Conservation (phyloP, 257 asterid genomes). For the Przewalskia tangutica region DNA sequence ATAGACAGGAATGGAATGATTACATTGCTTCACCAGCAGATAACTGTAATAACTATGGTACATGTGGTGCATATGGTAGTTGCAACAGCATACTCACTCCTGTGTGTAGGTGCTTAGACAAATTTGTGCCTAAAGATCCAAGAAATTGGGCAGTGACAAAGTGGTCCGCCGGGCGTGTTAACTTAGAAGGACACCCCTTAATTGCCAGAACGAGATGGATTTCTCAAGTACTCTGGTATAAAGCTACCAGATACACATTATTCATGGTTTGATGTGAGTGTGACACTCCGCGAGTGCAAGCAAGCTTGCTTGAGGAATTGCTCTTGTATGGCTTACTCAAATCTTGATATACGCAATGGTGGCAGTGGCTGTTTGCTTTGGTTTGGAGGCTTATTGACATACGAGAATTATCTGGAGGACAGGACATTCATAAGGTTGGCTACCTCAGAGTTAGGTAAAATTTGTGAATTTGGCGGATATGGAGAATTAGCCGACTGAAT, state of each 20-base stretch:
- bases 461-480: not conserved
- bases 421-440: not conserved
- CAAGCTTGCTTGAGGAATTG: constrained; percentile 22
- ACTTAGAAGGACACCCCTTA: constrained; percentile 17
- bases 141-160: constrained; percentile 12
- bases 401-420: not conserved
- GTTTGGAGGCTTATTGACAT: constrained; percentile 24
- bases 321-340: no score
- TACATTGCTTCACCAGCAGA: constrained; percentile 11
- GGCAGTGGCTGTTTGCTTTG: constrained; percentile 34
- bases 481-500: not conserved
- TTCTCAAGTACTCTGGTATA: constrained; percentile 11
- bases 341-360: constrained; percentile 9
- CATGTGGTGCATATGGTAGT: constrained; percentile 22
- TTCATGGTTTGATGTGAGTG: constrained; percentile 13
- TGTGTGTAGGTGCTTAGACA: constrained; percentile 13
- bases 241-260: constrained; percentile 19
- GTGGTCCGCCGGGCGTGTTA: constrained; percentile 21
- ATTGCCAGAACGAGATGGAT: constrained; percentile 15
- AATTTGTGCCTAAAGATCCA: constrained; percentile 19
- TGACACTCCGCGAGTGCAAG: constrained; percentile 16
- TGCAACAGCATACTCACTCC: constrained; percentile 20
- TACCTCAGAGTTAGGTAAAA: not conserved
- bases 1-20: constrained; percentile 10
- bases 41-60: constrained; percentile 18